These are phyloP conservation scores for Herpetomonas tarakana DNA, from an alignment of 208 protist species.

Conservation along the genomic window DNA sequence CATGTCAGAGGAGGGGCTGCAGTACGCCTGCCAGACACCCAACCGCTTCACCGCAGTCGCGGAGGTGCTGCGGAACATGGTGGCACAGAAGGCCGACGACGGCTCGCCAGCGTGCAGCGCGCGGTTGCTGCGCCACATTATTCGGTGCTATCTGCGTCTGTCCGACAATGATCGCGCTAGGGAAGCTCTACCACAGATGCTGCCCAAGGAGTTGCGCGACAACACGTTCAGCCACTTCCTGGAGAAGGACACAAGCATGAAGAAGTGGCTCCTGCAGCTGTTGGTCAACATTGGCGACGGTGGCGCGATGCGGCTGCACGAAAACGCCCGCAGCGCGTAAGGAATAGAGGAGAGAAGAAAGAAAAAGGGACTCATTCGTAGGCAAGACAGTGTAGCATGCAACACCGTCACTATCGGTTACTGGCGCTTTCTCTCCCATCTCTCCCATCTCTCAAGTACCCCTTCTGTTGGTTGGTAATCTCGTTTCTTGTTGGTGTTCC, in stretches of 20 bases:
- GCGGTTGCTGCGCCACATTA: slow-evolving; percentile 98
- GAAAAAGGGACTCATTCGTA: not conserved
- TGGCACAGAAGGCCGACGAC: slow-evolving; percentile 75
- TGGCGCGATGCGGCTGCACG: slow-evolving; percentile 48
- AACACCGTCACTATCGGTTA: no score
- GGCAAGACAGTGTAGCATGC: no score
- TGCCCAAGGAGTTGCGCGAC: slow-evolving; percentile 87
- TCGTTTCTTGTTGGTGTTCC: slow-evolving; percentile 13
- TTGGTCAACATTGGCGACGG: slow-evolving; percentile 82
- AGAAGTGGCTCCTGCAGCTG: slow-evolving; percentile 77
- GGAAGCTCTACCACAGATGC: slow-evolving; percentile 60
- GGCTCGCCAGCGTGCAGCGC: slow-evolving; percentile 68
- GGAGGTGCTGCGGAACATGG: slow-evolving; percentile 95
- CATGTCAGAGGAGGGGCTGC: slow-evolving; percentile 95
- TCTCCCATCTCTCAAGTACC: no score
- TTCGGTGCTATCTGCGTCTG: slow-evolving; percentile 98
- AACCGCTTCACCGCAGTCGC: slow-evolving; percentile 96
- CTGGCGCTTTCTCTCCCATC: no score
- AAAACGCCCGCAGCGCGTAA: slow-evolving; percentile 14
- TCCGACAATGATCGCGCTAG: slow-evolving; percentile 92
- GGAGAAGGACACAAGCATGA: slow-evolving; percentile 65
- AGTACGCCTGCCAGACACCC: slow-evolving; percentile 96
- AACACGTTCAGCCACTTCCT: slow-evolving; percentile 72
- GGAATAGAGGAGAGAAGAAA: slow-evolving; percentile 1
- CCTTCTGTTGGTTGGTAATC: no score